Conservation (phyloP, 2,329 filamentous ascomycete species). For the Talaromyces sp. region DNA sequence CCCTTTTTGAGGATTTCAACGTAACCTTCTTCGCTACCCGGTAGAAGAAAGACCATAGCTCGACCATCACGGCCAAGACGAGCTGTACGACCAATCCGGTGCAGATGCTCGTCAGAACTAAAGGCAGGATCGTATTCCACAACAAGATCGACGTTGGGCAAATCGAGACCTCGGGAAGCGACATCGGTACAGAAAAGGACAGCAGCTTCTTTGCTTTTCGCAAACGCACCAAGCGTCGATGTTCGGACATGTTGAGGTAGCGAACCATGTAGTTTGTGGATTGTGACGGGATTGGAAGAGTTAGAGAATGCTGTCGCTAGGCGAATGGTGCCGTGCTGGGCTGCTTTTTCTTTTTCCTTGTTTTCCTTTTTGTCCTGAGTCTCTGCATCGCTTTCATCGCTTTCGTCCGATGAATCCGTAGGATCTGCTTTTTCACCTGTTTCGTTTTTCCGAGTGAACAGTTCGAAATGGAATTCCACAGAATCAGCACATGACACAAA, state of each 20-base stretch:
- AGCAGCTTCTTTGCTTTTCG: conserved; percentile 65
- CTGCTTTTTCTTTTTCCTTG: conserved; percentile 18
- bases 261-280: conserved; percentile 88
- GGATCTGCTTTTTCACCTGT: conserved; percentile 20
- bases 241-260: conserved; percentile 83
- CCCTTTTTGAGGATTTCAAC: conserved; percentile 70
- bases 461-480: conserved; percentile 91
- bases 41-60: conserved; percentile 82
- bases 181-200: conserved; percentile 94
- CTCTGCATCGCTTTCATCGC: conserved; percentile 19
- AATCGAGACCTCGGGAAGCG: conserved; percentile 87
- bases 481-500: conserved; percentile 97
- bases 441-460: conserved; percentile 53
- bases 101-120: conserved; percentile 85
- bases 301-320: conserved; percentile 69
- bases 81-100: conserved; percentile 90
- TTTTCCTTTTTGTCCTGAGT: conserved; percentile 4
- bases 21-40: conserved; percentile 89
- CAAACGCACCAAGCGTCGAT: conserved; percentile 76
- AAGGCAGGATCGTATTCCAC: conserved; percentile 96
- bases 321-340: conserved; percentile 42
- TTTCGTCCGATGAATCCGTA: conserved; percentile 17
- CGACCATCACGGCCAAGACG: conserved; percentile 85
- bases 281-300: conserved; percentile 67
- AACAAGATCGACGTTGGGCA: conserved; percentile 90